Evolutionary conservation across 129 eudicot genomes (phyloP).

Genomic region (Artemisia tridentata): DNA sequence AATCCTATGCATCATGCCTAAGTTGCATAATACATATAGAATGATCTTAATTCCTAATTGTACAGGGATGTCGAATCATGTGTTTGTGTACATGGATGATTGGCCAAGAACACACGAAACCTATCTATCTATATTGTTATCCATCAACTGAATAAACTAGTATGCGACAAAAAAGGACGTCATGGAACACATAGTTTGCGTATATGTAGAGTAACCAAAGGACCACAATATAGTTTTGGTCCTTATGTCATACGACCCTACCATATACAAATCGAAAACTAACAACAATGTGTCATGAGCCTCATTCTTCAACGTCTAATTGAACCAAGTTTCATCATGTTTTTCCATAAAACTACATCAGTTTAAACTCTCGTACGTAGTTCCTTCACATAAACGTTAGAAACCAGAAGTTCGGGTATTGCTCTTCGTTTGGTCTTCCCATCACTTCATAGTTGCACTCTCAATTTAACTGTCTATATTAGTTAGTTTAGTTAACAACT

Average conservation of each 20-base stretch:
- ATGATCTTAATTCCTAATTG: too few relatives aligned
- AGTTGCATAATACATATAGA: too few relatives aligned
- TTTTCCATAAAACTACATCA: neutral
- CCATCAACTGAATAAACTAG: slow-evolving; percentile 15
- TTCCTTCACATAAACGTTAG: neutral
- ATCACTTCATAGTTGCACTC: too few relatives aligned
- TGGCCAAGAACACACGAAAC: slow-evolving; percentile 16
- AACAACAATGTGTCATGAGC: neutral
- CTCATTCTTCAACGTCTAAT: slow-evolving; percentile 3
- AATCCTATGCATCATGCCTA: too few relatives aligned
- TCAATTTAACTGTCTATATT: too few relatives aligned
- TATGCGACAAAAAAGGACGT: slow-evolving; percentile 28
- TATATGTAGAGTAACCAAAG: slow-evolving; percentile 30
- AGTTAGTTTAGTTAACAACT: too few relatives aligned
- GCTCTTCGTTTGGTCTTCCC: too few relatives aligned
- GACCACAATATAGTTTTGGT: slow-evolving; percentile 38
- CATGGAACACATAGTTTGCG: slow-evolving; percentile 20
- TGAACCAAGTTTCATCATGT: neutral
- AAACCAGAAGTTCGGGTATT: too few relatives aligned
- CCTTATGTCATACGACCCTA: slow-evolving; percentile 33
- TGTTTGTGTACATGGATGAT: neutral
- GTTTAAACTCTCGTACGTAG: neutral
- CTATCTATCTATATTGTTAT: slow-evolving; percentile 24
- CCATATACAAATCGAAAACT: slow-evolving; percentile 21
- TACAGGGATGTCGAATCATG: neutral